Evolutionary conservation across 176 grass and related monocot genomes (phyloP).

Genomic region (Oryza coarctata): DNA sequence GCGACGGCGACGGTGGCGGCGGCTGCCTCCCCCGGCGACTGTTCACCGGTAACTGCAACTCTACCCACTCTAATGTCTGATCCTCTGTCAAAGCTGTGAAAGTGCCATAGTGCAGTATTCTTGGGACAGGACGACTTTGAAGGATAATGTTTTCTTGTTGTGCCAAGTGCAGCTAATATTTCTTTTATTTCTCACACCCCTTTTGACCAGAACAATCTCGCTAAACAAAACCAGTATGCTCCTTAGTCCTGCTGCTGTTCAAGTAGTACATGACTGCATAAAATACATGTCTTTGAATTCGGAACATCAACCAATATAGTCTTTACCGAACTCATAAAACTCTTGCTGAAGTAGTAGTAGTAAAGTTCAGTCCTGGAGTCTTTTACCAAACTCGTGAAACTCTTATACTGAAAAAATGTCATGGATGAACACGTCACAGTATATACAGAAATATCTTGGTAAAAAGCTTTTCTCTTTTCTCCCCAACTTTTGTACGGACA

Average conservation of each 20-base stretch:
- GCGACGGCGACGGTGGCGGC: background rate
- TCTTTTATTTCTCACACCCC: constrained; percentile 16
- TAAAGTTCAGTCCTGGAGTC: background rate
- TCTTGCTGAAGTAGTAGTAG: background rate
- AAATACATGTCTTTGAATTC: background rate
- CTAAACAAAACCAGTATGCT: background rate
- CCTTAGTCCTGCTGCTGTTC: background rate
- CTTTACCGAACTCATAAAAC: background rate
- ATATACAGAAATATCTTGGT: constrained; percentile 1
- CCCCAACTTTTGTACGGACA: background rate
- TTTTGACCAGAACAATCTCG: constrained; percentile 28
- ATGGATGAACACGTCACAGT: background rate
- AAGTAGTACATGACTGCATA: background rate
- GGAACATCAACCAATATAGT: background rate
- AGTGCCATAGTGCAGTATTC: background rate
- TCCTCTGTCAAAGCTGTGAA: background rate
- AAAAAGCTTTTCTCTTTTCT: background rate
- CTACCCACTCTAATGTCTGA: background rate
- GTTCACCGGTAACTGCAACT: constrained; percentile 24
- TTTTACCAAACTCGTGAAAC: background rate
- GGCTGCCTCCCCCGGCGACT: constrained; percentile 13
- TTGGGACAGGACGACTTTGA: background rate
- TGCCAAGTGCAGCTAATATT: background rate
- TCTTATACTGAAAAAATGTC: background rate
- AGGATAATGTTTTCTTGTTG: background rate